Evolutionary conservation across 176 grass and related monocot genomes (phyloP).

Genomic region (Puccinellia tenuiflora): DNA sequence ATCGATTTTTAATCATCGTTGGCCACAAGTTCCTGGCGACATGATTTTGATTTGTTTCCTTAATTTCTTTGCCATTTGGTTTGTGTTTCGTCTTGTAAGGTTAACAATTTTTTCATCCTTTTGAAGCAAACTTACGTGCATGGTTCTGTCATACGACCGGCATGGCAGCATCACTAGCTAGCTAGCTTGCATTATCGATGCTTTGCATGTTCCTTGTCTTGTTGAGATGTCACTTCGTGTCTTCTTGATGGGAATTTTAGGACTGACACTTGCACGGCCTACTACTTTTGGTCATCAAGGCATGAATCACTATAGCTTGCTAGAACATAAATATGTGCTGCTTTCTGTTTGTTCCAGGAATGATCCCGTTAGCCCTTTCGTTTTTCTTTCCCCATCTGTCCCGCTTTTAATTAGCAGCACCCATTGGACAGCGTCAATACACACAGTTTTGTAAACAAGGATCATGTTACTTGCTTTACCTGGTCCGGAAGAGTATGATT

Average conservation of each 20-base stretch:
- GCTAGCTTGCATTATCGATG: slow-evolving; percentile 17
- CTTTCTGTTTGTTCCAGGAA: not conserved
- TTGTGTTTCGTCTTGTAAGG: slow-evolving; percentile 36
- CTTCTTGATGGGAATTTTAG: slow-evolving; percentile 27
- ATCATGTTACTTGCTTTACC: not conserved
- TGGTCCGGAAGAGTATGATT: slow-evolving; percentile 12
- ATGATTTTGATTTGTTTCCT: slow-evolving; percentile 29
- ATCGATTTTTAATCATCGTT: slow-evolving; percentile 34
- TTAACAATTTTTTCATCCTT: slow-evolving; percentile 14
- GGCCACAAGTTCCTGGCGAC: slow-evolving; percentile 40
- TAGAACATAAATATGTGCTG: not conserved
- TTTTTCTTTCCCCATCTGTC: not conserved
- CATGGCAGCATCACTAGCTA: not conserved
- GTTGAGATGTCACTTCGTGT: slow-evolving; percentile 40
- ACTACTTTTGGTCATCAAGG: slow-evolving; percentile 15
- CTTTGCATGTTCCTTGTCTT: slow-evolving; percentile 29
- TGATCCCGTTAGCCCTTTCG: not conserved
- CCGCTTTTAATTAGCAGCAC: not conserved
- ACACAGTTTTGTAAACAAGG: not conserved
- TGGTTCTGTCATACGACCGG: slow-evolving; percentile 24
- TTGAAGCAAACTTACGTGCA: slow-evolving; percentile 30
- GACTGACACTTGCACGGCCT: slow-evolving; percentile 44
- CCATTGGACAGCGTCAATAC: not conserved
- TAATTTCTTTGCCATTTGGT: not conserved
- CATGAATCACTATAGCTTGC: slow-evolving; percentile 6